A percentile compares a stretch with the other conserved stretches of the same genome.
Conservation (phyloP, 2,329 filamentous ascomycete species). For the Elsinoe australis region DNA sequence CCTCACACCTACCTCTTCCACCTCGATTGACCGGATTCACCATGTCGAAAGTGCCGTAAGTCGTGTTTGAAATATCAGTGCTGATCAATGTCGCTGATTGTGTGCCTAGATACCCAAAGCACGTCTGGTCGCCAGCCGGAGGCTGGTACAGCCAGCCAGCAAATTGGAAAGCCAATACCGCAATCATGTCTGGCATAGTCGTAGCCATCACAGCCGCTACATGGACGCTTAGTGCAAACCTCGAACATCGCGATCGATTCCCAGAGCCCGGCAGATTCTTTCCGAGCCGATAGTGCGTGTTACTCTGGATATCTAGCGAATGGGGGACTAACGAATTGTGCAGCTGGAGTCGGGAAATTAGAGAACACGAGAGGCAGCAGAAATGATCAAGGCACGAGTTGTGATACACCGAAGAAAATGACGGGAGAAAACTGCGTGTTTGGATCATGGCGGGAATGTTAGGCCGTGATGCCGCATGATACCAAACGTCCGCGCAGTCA, state of each 20-base stretch:
- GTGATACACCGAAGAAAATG: too few species aligned
- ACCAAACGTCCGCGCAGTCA: background rate
- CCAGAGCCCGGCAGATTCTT: constrained; percentile 71
- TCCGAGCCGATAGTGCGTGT: constrained; percentile 71
- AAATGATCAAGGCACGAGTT: constrained; percentile 24
- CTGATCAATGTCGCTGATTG: constrained; percentile 1
- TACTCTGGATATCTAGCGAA: constrained; percentile 33
- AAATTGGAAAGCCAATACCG: constrained; percentile 93
- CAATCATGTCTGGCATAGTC: constrained; percentile 62
- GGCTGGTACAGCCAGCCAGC: constrained; percentile 93
- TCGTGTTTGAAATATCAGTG: background rate
- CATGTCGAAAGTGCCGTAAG: constrained; percentile 17
- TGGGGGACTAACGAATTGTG: background rate
- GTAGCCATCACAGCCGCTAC: constrained; percentile 59
- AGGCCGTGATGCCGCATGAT: too few species aligned
- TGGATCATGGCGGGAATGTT: too few species aligned
- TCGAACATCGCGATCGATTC: constrained; percentile 65
- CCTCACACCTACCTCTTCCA: constrained; percentile 6
- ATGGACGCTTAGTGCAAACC: constrained; percentile 66
- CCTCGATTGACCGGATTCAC: constrained; percentile 27
- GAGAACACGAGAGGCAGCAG: constrained; percentile 56
- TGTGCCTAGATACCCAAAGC: constrained; percentile 75
- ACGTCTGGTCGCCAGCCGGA: constrained; percentile 97
- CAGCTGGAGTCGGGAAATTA: constrained; percentile 62
- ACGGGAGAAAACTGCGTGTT: too few species aligned